Percentiles rank a stretch among this genome's conserved stretches.
Conservation (phyloP, 768 basidiomycete species). For the Suillus subalutaceus region DNA sequence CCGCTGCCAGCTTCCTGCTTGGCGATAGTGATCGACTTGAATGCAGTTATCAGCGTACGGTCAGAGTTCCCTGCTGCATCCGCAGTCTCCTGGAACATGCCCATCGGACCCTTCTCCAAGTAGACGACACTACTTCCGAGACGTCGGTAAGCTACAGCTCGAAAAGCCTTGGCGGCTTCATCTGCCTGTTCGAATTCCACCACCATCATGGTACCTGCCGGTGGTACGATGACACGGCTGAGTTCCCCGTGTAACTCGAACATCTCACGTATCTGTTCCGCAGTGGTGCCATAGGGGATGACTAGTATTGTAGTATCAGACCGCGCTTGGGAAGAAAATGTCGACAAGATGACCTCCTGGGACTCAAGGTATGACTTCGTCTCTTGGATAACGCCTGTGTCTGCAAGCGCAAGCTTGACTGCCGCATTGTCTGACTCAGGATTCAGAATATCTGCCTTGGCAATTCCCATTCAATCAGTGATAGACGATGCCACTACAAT, state of each 20-base stretch:
- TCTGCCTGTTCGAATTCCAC: constrained; percentile 79
- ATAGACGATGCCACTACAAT: constrained; percentile 92
- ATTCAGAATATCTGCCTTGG: constrained; percentile 87
- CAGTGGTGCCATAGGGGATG: constrained; percentile 88
- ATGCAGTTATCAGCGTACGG: constrained; percentile 20
- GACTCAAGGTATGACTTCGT: constrained; percentile 89
- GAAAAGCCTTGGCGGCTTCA: constrained; percentile 77
- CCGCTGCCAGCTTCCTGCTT: too few species aligned
- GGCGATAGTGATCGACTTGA: constrained; percentile 43
- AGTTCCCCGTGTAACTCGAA: constrained; percentile 79
- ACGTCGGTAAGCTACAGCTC: constrained; percentile 82
- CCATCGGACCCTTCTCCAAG: constrained; percentile 87
- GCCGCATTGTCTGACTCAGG: constrained; percentile 82
- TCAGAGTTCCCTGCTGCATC: constrained; percentile 27
- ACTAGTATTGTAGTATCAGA: constrained; percentile 91
- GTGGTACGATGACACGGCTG: constrained; percentile 77
- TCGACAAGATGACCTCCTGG: constrained; percentile 65
- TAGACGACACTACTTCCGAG: constrained; percentile 91
- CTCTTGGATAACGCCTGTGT: constrained; percentile 96
- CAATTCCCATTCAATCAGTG: constrained; percentile 83
- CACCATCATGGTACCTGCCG: constrained; percentile 90
- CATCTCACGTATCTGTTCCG: constrained; percentile 73
- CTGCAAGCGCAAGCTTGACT: constrained; percentile 93
- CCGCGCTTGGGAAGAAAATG: constrained; percentile 53
- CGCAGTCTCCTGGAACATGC: constrained; percentile 64